A percentile compares a stretch with the other conserved stretches of the same genome.
Evolutionary conservation across 2,329 filamentous ascomycete genomes (phyloP).

Genomic region (Amylocarpus encephaloides): DNA sequence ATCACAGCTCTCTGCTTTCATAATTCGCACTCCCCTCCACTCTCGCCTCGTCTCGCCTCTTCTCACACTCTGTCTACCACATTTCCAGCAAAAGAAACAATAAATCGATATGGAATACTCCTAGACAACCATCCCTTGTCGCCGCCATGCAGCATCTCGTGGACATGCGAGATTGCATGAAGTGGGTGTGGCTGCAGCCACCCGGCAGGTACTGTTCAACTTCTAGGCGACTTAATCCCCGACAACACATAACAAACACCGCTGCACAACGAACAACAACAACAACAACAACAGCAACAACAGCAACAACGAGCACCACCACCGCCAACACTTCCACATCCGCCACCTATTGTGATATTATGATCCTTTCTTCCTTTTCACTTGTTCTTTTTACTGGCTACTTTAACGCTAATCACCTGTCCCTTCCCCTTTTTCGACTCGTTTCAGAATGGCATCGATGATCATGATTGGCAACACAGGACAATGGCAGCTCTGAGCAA

Average conservation of each 20-base stretch:
- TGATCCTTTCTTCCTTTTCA: neutral
- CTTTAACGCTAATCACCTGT: conserved; percentile 1
- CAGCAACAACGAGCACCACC: no score
- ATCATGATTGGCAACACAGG: neutral
- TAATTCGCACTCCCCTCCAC: no score
- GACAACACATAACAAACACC: neutral
- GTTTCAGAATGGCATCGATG: neutral
- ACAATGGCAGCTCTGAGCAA: neutral
- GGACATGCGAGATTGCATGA: conserved; percentile 3
- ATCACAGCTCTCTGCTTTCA: no score
- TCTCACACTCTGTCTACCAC: neutral
- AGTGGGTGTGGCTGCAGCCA: neutral
- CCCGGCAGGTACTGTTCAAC: neutral
- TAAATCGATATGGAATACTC: neutral
- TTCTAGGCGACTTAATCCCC: neutral
- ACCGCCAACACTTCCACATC: no score
- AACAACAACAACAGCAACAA: no score
- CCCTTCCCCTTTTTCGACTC: neutral
- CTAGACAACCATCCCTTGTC: neutral
- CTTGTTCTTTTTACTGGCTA: neutral
- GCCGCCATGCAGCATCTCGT: conserved; percentile 1
- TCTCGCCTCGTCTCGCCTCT: neutral
- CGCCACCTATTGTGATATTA: neutral
- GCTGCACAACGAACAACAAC: neutral
- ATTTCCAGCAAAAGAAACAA: neutral